These are phyloP conservation scores for Sextonia rubra DNA, from an alignment of 164 flowering plant genomes.

Conservation along the genomic window DNA sequence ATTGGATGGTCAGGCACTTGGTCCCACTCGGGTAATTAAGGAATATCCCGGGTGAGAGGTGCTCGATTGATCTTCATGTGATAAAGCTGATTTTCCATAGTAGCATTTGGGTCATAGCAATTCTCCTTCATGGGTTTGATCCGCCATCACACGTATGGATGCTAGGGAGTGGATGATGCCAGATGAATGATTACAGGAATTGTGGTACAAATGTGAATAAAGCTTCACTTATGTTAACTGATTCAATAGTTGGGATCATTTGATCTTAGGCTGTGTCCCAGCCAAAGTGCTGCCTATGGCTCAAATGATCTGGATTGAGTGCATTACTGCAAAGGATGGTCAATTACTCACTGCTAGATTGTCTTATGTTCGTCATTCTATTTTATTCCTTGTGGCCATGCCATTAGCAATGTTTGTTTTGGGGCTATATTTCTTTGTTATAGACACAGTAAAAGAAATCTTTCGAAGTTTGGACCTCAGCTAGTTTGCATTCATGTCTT, in stretches of 20 bases:
- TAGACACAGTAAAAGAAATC: neutral
- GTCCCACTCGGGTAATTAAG: no score
- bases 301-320: neutral
- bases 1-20: no score
- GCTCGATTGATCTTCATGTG: no score
- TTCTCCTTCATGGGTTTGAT: no score
- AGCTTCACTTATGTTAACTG: neutral
- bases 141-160: no score
- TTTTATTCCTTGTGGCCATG: neutral
- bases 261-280: no score
- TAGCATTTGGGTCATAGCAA: no score
- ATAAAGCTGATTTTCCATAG: no score
- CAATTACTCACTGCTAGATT: neutral
- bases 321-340: neutral
- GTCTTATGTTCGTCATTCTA: neutral
- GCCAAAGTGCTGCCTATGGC: neutral
- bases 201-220: neutral
- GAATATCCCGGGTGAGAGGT: no score
- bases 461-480: neutral
- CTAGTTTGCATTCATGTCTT: constrained; percentile 9
- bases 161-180: no score
- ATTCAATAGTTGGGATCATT: no score
- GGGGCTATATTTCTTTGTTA: neutral
- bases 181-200: neutral
- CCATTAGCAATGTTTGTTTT: no score